Conservation (phyloP, 78 protist species). For the Emiliania huxleyi region DNA sequence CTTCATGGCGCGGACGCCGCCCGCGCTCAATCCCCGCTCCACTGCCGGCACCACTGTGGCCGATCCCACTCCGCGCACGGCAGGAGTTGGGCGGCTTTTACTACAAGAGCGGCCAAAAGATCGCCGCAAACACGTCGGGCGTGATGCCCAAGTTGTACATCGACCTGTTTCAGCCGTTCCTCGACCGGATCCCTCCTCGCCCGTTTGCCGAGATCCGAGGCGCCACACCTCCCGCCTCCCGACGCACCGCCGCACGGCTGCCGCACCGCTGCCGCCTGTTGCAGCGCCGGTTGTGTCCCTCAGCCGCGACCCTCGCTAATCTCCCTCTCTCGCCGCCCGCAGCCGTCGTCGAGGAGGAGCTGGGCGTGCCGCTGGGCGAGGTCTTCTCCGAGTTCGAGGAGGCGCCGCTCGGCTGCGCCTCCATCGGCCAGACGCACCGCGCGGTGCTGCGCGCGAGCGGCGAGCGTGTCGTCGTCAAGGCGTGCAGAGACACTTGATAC, state of each 20-base stretch:
- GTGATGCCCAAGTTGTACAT: background rate
- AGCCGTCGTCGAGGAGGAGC: background rate
- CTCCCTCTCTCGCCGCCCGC: too few relatives aligned
- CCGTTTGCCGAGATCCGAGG: background rate
- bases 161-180: background rate
- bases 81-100: background rate
- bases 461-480: background rate
- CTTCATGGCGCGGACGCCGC: too few relatives aligned
- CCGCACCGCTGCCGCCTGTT: too few relatives aligned
- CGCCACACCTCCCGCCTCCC: too few relatives aligned
- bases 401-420: slow-evolving; percentile 7
- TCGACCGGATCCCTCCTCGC: background rate
- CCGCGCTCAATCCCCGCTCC: too few relatives aligned
- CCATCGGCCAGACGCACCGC: slow-evolving; percentile 11
- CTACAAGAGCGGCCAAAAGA: background rate
- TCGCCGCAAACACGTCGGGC: background rate
- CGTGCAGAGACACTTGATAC: too few relatives aligned
- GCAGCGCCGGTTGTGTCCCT: too few relatives aligned
- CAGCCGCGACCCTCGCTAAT: too few relatives aligned
- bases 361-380: background rate
- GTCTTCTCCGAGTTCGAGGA: background rate
- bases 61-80: too few relatives aligned
- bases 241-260: too few relatives aligned
- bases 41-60: too few relatives aligned
- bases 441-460: background rate